Percentiles rank a stretch among this genome's conserved stretches.
phyloP scores from a whole-genome alignment of 345 rosid genomes.

The Hibiscus mutabilis region DNA sequence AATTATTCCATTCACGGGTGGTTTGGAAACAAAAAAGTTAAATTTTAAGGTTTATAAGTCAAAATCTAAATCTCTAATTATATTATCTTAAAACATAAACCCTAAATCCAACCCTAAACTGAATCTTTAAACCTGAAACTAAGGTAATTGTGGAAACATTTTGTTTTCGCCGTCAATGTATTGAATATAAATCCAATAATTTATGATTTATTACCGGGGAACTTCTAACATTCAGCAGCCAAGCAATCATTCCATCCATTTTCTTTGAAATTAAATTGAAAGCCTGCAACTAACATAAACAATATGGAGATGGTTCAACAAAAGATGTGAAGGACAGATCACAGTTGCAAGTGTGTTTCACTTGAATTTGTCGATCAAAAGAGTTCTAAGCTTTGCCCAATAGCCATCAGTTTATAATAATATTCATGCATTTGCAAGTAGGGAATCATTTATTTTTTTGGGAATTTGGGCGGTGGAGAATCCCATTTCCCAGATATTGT shows the following conservation, averaged over 20 bases:
- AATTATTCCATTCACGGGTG: too few species aligned
- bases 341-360: slow-evolving; percentile 14
- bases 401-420: slow-evolving; percentile 21
- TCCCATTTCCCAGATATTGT: not conserved
- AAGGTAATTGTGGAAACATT: too few species aligned
- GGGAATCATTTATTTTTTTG: slow-evolving; percentile 20
- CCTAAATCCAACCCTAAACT: too few species aligned
- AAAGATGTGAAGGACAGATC: slow-evolving; percentile 2
- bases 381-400: slow-evolving; percentile 2
- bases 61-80: too few species aligned
- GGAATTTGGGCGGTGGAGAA: slow-evolving; percentile 20
- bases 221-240: not conserved
- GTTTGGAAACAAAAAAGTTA: too few species aligned
- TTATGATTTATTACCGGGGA: too few species aligned
- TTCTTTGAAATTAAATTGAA: not conserved
- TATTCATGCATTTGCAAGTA: slow-evolving; percentile 23
- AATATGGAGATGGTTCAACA: not conserved
- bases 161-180: too few species aligned
- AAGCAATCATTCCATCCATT: not conserved
- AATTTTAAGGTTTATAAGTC: too few species aligned
- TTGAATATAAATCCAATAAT: too few species aligned
- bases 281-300: not conserved
- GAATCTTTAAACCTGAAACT: too few species aligned
- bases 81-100: too few species aligned
- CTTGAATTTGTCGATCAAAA: slow-evolving; percentile 27